Percentiles rank a stretch among this genome's conserved stretches.
Evolutionary conservation across 768 basidiomycete genomes (phyloP).

Genomic region (Lactarius akahatsu): DNA sequence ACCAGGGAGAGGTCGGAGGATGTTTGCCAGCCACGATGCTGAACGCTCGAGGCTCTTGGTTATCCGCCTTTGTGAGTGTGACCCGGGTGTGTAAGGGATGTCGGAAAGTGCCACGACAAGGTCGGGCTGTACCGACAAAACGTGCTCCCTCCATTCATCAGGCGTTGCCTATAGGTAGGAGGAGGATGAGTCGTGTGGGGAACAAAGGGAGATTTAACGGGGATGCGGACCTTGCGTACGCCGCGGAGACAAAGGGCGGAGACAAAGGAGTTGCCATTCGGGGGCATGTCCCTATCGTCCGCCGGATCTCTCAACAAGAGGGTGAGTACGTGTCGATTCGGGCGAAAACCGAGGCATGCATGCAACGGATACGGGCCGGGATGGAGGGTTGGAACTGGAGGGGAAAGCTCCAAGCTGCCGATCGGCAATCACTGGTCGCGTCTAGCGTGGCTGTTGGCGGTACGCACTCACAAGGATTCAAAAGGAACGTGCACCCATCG

Average conservation of each 20-base stretch:
- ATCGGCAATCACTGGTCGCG: background rate
- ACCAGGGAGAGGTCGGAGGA: constrained; percentile 42
- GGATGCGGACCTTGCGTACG: constrained; percentile 59
- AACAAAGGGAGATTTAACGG: constrained; percentile 11
- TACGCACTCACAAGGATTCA: constrained; percentile 69
- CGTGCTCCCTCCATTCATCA: constrained; percentile 55
- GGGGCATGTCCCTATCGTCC: constrained; percentile 65
- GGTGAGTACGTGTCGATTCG: constrained; percentile 50
- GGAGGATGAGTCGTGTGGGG: constrained; percentile 1
- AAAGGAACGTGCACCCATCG: constrained; percentile 71
- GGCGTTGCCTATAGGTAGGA: constrained; percentile 48
- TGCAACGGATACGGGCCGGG: constrained; percentile 57
- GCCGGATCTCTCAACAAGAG: constrained; percentile 65
- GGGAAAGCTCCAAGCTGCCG: constrained; percentile 60
- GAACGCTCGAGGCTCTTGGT: constrained; percentile 76
- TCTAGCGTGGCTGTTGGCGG: constrained; percentile 1
- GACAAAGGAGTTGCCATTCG: constrained; percentile 61
- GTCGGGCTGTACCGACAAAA: constrained; percentile 59
- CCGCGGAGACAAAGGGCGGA: constrained; percentile 63
- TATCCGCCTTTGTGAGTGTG: constrained; percentile 75
- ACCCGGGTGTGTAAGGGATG: constrained; percentile 59
- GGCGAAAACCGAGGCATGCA: constrained; percentile 57
- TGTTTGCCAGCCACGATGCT: constrained; percentile 56
- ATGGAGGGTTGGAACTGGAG: constrained; percentile 66
- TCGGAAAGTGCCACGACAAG: constrained; percentile 71